phyloP scores from a whole-genome alignment of 352 stramenopile species.

The Globisporangium heterothallicum region DNA sequence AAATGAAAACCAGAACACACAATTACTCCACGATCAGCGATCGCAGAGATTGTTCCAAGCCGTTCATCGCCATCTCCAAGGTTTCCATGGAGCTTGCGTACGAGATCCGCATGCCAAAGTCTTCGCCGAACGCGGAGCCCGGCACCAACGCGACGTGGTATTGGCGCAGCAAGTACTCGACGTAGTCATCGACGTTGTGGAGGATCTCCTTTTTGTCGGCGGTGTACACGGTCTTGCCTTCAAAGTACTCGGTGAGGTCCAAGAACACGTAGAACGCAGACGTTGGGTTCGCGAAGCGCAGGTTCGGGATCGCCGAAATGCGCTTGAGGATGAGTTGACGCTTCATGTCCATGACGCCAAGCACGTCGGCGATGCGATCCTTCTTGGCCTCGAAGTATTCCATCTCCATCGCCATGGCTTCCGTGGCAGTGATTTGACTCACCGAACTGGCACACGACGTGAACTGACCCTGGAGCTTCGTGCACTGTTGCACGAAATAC shows the following conservation, averaged over 20 bases:
- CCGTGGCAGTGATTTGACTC: constrained; percentile 87
- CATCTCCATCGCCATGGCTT: constrained; percentile 85
- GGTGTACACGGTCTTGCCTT: constrained; percentile 40
- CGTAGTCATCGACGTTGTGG: constrained; percentile 65
- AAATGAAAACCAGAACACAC: background rate
- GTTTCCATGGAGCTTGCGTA: constrained; percentile 93
- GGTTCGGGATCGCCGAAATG: constrained; percentile 78
- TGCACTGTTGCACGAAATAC: constrained; percentile 82
- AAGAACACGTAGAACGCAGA: constrained; percentile 96
- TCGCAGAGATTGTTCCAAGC: constrained; percentile 42
- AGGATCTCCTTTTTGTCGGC: constrained; percentile 24
- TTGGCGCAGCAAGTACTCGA: constrained; percentile 89
- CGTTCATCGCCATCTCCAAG: constrained; percentile 58
- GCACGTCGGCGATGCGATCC: constrained; percentile 46
- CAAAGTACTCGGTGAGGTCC: constrained; percentile 84
- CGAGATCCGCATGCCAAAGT: constrained; percentile 90
- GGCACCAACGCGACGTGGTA: constrained; percentile 91
- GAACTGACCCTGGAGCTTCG: constrained; percentile 94
- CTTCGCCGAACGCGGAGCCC: constrained; percentile 94
- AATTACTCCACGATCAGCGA: constrained; percentile 45
- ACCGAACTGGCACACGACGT: constrained; percentile 93
- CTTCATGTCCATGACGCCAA: constrained; percentile 73
- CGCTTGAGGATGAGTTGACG: constrained; percentile 87
- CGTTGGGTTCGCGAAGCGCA: constrained; percentile 84
- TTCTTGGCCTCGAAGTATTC: constrained; percentile 45